phyloP scores from a whole-genome alignment of 257 asterid species.

The Lavandula angustifolia region DNA sequence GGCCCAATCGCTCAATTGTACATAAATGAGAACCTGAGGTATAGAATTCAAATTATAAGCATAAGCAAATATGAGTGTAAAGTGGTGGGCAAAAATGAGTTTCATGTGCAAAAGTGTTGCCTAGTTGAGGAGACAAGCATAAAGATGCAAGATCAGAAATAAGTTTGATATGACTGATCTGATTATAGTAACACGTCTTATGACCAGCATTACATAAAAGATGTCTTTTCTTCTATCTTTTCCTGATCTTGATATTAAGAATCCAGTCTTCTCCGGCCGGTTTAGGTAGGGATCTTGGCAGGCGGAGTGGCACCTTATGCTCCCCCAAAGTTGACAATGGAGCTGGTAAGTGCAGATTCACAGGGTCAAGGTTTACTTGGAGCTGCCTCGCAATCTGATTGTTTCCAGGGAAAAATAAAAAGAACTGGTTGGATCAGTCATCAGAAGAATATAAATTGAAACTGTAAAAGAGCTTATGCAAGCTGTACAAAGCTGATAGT shows the following conservation, averaged over 20 bases:
- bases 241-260: conserved; percentile 45
- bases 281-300: conserved; percentile 75
- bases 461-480: conserved; percentile 6
- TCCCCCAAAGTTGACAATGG: conserved; percentile 73
- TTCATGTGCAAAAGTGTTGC: conserved; percentile 20
- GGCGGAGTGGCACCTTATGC: conserved; percentile 74
- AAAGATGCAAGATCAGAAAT: conserved; percentile 20
- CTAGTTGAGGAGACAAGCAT: not conserved
- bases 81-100: not conserved
- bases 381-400: conserved; percentile 71
- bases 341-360: conserved; percentile 56
- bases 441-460: not conserved
- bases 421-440: not conserved
- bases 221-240: conserved; percentile 32
- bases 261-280: conserved; percentile 68
- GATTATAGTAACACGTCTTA: conserved; percentile 13
- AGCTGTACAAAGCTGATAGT: not conserved
- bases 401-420: not conserved
- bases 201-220: conserved; percentile 8
- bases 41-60: too few species aligned
- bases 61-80: too few species aligned
- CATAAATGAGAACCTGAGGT: too few species aligned
- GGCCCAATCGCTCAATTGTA: too few species aligned
- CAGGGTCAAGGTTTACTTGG: conserved; percentile 69
- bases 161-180: not conserved